Base-by-base conservation (phyloP, 2,329 filamentous ascomycete genomes). In the Fusarium tanahbumbuense region DNA sequence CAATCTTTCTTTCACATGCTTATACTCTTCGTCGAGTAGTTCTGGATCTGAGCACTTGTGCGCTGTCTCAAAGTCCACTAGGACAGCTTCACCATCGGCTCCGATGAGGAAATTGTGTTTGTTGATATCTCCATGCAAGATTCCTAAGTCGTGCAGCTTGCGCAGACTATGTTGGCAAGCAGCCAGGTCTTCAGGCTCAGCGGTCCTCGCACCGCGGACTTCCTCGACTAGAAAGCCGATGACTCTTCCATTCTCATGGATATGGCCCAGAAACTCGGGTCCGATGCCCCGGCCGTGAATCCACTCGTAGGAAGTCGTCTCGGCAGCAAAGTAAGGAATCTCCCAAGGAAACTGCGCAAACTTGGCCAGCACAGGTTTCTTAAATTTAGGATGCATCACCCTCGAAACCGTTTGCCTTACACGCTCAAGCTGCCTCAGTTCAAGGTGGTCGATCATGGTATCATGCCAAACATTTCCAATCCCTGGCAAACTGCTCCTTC, bases 401-500 rank as follows among this genome's bases (percentile, higher is more conserved):
- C 68, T 64, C 55, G 76, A 70, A 23, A 80, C 60, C 12, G 76
- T 78, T 22, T 75, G 71, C 5, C 76, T 72, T 12, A 79, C 63
- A 18, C 70, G 67, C 7, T 68, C 58, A 20, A 69, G 28, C 8
- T 60, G 52, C 12, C 25, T 57, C 20, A 83, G 74, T 49, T 80
- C 76, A 11, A 81, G 73, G 59, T 80, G 77, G 47, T 82, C 76
- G 55, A 82, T 71, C 10, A 37, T 67, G 3, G 60, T 74, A 22
- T 67, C 53, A 64, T 82, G 79, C 80, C 81, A 83, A 15, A 74
- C 62, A 42, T 75, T 72, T 15, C 60, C 68, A 61, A 83, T 76
- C 1, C 76, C 75, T 9, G 78, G 76, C 2, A 82, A 67, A 32
- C 69, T 53, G 46, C 62, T 67, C 20, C 73, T 73, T 49, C 64